Percentiles rank a stretch among this genome's conserved stretches.
phyloP scores from a whole-genome alignment of 1,284 basidiomycete genomes.

The Laetiporus sulphureus region DNA sequence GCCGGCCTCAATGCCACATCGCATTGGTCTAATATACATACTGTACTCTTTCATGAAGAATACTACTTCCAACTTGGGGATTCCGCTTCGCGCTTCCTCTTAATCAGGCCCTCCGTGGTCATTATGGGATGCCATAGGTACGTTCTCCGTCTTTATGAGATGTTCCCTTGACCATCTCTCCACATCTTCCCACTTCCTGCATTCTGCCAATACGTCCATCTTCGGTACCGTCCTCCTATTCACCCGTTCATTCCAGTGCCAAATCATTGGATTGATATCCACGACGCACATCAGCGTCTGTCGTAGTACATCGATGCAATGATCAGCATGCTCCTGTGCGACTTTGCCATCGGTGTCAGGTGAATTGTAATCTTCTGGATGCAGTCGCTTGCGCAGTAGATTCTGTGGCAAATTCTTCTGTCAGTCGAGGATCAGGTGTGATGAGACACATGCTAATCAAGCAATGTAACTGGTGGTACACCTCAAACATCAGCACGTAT shows the following conservation, averaged over 20 bases:
- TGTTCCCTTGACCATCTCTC: not conserved
- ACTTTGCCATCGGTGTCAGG: not conserved
- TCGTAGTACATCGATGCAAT: not conserved
- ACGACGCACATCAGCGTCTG: not conserved
- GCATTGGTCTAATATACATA: too few species aligned
- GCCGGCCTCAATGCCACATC: too few species aligned
- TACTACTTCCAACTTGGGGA: too few species aligned
- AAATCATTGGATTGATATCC: not conserved
- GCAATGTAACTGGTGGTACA: not conserved
- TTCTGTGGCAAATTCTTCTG: not conserved
- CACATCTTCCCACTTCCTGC: not conserved
- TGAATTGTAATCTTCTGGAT: not conserved
- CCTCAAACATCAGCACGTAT: not conserved
- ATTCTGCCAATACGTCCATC: not conserved
- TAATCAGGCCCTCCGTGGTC: too few species aligned
- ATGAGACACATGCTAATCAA: not conserved
- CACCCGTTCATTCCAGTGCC: not conserved
- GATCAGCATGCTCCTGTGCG: not conserved
- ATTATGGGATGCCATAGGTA: too few species aligned
- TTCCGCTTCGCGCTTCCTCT: too few species aligned
- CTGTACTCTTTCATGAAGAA: too few species aligned
- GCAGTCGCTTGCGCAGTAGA: not conserved
- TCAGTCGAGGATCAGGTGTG: not conserved
- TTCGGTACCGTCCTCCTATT: not conserved
- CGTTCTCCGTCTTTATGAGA: too few species aligned